Evolutionary conservation across 179 eudicot species (phyloP).

Genomic region (Spinacia oleracea): DNA sequence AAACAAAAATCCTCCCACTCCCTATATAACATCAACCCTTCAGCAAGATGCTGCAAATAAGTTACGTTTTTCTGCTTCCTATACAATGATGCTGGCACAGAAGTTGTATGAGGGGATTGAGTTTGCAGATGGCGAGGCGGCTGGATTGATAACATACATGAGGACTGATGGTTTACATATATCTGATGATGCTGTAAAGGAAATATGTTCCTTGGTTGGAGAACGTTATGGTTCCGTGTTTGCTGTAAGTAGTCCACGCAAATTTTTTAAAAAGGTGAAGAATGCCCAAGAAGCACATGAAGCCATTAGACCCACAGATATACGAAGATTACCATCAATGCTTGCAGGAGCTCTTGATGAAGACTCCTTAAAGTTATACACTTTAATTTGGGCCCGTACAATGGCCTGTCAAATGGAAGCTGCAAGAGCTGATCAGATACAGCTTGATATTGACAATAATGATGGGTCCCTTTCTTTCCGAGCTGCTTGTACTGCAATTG

Average conservation of each 20-base stretch:
- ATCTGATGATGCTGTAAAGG: conserved; percentile 74
- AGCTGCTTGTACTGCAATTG: conserved; percentile 62
- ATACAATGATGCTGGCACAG: conserved; percentile 93
- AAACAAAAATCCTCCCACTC: conserved; percentile 70
- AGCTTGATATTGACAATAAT: conserved; percentile 63
- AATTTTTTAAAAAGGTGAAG: conserved; percentile 78
- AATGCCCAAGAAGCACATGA: conserved; percentile 99
- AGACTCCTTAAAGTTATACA: conserved; percentile 74
- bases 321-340: conserved; percentile 66
- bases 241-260: conserved; percentile 56
- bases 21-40: conserved; percentile 89
- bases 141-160: conserved; percentile 88
- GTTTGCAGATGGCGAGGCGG: conserved; percentile 57
- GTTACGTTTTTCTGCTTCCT: conserved; percentile 59
- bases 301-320: conserved; percentile 93
- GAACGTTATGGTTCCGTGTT: conserved; percentile 67
- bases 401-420: conserved; percentile 96
- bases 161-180: conserved; percentile 91
- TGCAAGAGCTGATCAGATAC: conserved; percentile 59
- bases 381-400: conserved; percentile 94
- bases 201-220: conserved; percentile 51
- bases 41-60: conserved; percentile 98
- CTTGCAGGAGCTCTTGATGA: conserved; percentile 68
- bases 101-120: conserved; percentile 89
- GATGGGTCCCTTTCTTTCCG: conserved; percentile 53